Conservation (phyloP, 495 filamentous ascomycete species). For the Thermothielavioides terrestris region DNA sequence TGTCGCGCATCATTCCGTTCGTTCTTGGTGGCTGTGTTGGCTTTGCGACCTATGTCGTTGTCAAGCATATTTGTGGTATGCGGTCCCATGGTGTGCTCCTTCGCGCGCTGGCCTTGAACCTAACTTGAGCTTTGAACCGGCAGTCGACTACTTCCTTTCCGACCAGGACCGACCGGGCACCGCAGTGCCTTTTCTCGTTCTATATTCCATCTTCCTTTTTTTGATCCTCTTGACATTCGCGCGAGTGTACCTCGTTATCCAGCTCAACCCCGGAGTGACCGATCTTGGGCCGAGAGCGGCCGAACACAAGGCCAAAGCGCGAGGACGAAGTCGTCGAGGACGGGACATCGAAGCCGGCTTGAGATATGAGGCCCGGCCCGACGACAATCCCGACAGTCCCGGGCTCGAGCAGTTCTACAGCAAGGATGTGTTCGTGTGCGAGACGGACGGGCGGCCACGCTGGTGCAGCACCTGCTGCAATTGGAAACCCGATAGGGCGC, state of each 20-base stretch:
- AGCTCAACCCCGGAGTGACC: conserved; percentile 59
- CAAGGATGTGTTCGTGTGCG: conserved; percentile 74
- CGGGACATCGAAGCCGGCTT: conserved; percentile 36
- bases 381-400: conserved; percentile 36
- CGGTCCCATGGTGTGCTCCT: no score
- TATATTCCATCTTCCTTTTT: conserved; percentile 63
- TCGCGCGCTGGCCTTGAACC: no score
- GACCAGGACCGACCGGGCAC: conserved; percentile 42
- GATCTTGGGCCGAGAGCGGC: conserved; percentile 45
- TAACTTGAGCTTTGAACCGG: no score
- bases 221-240: conserved; percentile 59
- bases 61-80: conserved; percentile 37
- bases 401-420: conserved; percentile 57
- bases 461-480: conserved; percentile 74
- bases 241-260: conserved; percentile 56
- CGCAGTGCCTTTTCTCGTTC: conserved; percentile 57
- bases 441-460: conserved; percentile 64
- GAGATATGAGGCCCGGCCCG: conserved; percentile 26
- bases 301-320: conserved; percentile 10
- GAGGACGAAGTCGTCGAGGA: conserved; percentile 16
- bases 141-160: conserved; percentile 58
- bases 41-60: conserved; percentile 35
- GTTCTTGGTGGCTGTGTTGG: conserved; percentile 31
- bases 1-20: conserved; percentile 33
- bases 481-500: conserved; percentile 77